Conservation (phyloP, 2,329 filamentous ascomycete species). For the Apiospora phragmitis region DNA sequence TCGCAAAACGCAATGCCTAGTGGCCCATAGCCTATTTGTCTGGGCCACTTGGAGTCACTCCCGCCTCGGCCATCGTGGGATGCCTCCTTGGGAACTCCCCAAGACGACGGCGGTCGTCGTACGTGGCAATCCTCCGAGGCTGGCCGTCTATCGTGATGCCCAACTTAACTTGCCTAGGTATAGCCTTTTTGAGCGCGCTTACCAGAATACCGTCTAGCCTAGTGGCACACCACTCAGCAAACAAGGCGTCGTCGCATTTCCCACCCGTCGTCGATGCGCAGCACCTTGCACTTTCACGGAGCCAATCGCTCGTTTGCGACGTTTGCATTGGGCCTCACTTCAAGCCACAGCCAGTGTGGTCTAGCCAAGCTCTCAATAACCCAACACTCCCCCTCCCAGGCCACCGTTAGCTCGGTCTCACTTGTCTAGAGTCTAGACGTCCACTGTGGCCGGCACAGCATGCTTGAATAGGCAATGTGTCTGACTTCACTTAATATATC, state of each 20-base stretch:
- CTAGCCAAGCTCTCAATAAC: background rate
- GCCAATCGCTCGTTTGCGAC: background rate
- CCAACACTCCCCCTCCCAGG: background rate
- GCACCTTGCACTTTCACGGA: background rate
- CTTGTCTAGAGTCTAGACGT: background rate
- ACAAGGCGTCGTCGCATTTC: background rate
- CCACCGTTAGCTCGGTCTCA: background rate
- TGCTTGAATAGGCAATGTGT: background rate
- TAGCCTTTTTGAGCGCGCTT: background rate
- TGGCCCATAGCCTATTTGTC: conserved; percentile 2
- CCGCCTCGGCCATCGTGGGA: background rate
- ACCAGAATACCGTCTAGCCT: background rate
- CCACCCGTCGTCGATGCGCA: background rate
- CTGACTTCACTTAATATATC: background rate
- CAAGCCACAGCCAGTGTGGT: background rate
- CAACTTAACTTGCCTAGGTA: background rate
- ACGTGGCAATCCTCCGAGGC: background rate
- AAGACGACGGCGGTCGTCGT: background rate
- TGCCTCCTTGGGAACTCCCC: background rate
- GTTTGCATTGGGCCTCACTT: background rate
- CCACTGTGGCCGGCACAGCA: background rate
- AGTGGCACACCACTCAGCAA: background rate
- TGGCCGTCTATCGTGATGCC: conserved; percentile 3
- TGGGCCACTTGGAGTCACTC: background rate
- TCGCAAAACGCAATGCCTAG: background rate